Evolutionary conservation across 495 filamentous ascomycete genomes (phyloP).

Genomic region (Penicillium ucsense): DNA sequence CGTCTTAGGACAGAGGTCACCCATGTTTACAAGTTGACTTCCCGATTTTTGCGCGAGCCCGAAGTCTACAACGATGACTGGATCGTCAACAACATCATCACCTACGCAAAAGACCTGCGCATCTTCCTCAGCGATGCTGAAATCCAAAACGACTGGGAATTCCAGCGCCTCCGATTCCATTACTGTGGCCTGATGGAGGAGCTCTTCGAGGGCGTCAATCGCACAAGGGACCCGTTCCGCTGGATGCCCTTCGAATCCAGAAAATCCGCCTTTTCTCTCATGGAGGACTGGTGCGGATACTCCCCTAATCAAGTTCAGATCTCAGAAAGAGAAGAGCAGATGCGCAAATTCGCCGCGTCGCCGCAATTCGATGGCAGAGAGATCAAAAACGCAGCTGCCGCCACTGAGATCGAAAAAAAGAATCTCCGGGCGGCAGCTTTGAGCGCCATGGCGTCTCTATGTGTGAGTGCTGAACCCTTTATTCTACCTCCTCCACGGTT

Average conservation of each 20-base stretch:
- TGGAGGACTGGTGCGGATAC: constrained; percentile 99
- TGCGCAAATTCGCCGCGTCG: constrained; percentile 71
- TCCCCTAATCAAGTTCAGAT: constrained; percentile 84
- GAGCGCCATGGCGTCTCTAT: constrained; percentile 91
- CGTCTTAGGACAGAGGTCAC: constrained; percentile 87
- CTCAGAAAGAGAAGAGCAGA: constrained; percentile 72
- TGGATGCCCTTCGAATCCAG: constrained; percentile 96
- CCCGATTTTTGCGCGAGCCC: constrained; percentile 72
- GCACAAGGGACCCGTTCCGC: constrained; percentile 70
- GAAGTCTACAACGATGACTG: constrained; percentile 83
- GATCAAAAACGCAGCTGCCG: constrained; percentile 65
- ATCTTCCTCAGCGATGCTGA: constrained; percentile 89
- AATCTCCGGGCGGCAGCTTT: constrained; percentile 83
- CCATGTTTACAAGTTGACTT: constrained; percentile 88
- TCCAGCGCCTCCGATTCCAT: constrained; percentile 81
- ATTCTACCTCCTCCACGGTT: not conserved
- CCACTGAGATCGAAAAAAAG: constrained; percentile 93
- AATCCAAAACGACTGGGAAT: constrained; percentile 93
- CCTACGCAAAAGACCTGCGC: constrained; percentile 84
- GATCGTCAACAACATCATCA: constrained; percentile 81
- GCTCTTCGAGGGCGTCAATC: constrained; percentile 83
- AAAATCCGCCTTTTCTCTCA: constrained; percentile 86
- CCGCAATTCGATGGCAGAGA: constrained; percentile 57
- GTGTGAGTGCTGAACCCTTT: constrained; percentile 41
- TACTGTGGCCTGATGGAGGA: constrained; percentile 92